phyloP scores from a whole-genome alignment of 202 grass and related monocot genomes.

The Carex arenaria region DNA sequence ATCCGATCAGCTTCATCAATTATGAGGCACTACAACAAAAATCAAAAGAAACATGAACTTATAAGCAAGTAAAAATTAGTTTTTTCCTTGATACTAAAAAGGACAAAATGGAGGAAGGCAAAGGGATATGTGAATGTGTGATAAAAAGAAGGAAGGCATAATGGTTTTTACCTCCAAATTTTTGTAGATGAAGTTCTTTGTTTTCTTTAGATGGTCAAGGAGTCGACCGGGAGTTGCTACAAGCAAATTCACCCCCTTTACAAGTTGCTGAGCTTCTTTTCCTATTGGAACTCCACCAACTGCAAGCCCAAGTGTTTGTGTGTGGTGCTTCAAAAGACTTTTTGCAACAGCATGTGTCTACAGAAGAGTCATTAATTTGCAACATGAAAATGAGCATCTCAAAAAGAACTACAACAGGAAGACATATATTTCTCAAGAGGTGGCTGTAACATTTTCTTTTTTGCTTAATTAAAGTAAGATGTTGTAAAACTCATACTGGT shows the following conservation, averaged over 20 bases:
- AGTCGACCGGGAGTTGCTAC: constrained; percentile 34
- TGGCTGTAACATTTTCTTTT: neutral
- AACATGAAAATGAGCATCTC: neutral
- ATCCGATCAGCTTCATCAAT: constrained; percentile 97
- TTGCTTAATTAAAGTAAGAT: too few species aligned
- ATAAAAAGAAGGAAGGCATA: neutral
- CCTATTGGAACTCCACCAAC: constrained; percentile 14
- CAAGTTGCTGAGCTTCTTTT: constrained; percentile 29
- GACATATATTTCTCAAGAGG: neutral
- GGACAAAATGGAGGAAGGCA: too few species aligned
- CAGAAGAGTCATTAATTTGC: neutral
- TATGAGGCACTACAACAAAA: constrained; percentile 63
- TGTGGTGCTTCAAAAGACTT: constrained; percentile 19
- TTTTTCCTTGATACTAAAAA: neutral
- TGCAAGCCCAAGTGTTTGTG: constrained; percentile 21
- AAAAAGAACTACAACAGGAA: neutral
- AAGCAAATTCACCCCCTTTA: constrained; percentile 33
- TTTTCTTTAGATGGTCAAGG: constrained; percentile 32
- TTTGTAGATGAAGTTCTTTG: constrained; percentile 33
- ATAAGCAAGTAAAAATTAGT: neutral
- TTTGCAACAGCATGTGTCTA: constrained; percentile 21
- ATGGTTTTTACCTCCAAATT: constrained; percentile 24
- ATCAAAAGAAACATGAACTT: neutral
- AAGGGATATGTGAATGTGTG: neutral
- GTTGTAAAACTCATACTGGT: neutral